A percentile compares a stretch with the other conserved stretches of the same genome.
Conservation (phyloP, 2,329 filamentous ascomycete species). For the Cyclaneusma minus region DNA sequence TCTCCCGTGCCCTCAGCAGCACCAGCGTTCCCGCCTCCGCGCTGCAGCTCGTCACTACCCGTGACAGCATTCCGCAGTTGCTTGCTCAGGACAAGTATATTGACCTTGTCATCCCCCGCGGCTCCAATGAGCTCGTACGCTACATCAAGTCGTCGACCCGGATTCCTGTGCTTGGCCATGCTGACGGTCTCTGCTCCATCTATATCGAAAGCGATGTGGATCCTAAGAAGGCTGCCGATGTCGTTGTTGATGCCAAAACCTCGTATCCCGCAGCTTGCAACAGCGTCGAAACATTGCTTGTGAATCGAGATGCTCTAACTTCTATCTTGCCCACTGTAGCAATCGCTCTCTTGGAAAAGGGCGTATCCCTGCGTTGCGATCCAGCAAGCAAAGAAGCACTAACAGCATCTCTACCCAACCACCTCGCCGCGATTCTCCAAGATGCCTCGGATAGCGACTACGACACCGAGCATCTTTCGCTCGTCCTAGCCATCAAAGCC, state of each 20-base stretch:
- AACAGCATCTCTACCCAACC: slow-evolving; percentile 24
- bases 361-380: slow-evolving; percentile 76
- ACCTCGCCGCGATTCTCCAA: slow-evolving; percentile 35
- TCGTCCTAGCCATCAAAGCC: slow-evolving; percentile 71
- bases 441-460: slow-evolving; percentile 59
- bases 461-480: slow-evolving; percentile 76
- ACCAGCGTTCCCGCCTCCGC: slow-evolving; percentile 72
- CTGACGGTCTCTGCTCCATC: slow-evolving; percentile 79
- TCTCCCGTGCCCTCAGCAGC: slow-evolving; percentile 57
- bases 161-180: slow-evolving; percentile 91
- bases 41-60: slow-evolving; percentile 85
- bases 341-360: slow-evolving; percentile 56
- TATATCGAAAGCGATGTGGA: slow-evolving; percentile 76
- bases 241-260: slow-evolving; percentile 83
- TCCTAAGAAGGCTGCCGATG: slow-evolving; percentile 50
- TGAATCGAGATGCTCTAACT: slow-evolving; percentile 55
- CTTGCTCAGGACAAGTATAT: slow-evolving; percentile 75
- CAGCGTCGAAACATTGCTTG: slow-evolving; percentile 77
- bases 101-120: slow-evolving; percentile 82
- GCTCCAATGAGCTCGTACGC: slow-evolving; percentile 23
- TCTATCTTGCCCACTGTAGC: slow-evolving; percentile 58
- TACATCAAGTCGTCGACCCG: slow-evolving; percentile 83
- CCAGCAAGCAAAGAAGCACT: slow-evolving; percentile 48
- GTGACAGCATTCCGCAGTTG: slow-evolving; percentile 81
- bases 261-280: slow-evolving; percentile 95